Conservation (phyloP, 2,329 filamentous ascomycete species). For the Talaromyces sp. region DNA sequence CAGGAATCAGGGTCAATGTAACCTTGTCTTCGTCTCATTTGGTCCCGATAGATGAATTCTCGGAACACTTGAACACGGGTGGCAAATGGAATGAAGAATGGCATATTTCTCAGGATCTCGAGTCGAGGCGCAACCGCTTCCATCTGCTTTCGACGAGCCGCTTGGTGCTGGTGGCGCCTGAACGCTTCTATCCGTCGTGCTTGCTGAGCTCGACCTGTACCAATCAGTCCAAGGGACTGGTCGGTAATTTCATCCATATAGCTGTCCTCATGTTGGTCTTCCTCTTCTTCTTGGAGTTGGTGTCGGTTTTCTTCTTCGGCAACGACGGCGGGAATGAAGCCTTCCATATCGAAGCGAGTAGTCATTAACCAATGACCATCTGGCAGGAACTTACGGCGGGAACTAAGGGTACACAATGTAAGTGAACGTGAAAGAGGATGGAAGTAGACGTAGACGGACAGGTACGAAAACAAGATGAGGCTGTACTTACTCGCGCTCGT, state of each 20-base stretch:
- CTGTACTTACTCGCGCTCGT: slow-evolving; percentile 68
- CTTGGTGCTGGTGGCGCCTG: slow-evolving; percentile 60
- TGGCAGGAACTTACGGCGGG: slow-evolving; percentile 76
- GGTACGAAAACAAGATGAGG: not conserved
- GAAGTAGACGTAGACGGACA: not conserved
- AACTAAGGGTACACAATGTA: slow-evolving; percentile 39
- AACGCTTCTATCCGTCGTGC: slow-evolving; percentile 60
- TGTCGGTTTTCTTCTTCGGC: slow-evolving; percentile 77
- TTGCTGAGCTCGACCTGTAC: slow-evolving; percentile 58
- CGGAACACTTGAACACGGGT: slow-evolving; percentile 89
- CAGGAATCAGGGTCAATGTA: slow-evolving; percentile 69
- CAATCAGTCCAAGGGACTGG: slow-evolving; percentile 42
- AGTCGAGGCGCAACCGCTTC: slow-evolving; percentile 79
- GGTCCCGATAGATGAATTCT: slow-evolving; percentile 84
- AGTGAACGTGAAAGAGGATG: slow-evolving; percentile 1
- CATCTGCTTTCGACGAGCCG: slow-evolving; percentile 65
- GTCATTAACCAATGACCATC: slow-evolving; percentile 94
- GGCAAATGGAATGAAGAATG: slow-evolving; percentile 91
- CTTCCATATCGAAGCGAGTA: slow-evolving; percentile 76
- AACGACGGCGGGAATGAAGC: slow-evolving; percentile 82
- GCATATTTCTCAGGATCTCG: slow-evolving; percentile 91
- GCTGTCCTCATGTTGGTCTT: slow-evolving; percentile 49
- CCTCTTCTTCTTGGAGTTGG: slow-evolving; percentile 61
- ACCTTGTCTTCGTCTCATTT: slow-evolving; percentile 64
- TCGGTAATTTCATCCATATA: slow-evolving; percentile 34